Percentiles rank a stretch among this genome's conserved stretches.
phyloP scores from a whole-genome alignment of 306 rosid genomes.

The Acmispon strigosus region DNA sequence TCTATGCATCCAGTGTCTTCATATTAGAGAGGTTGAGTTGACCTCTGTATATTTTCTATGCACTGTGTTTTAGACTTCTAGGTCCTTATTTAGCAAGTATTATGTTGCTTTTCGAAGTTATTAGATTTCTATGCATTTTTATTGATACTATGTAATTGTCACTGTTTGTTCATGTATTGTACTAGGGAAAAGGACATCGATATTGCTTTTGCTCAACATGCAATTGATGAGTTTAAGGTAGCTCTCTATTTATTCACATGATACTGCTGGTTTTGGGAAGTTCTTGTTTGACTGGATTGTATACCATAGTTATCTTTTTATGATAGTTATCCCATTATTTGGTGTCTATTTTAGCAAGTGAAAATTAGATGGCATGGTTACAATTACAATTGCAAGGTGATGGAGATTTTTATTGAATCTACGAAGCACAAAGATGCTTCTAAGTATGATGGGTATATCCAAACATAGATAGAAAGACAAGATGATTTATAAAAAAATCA shows the following conservation, averaged over 20 bases:
- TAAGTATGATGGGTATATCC: not conserved
- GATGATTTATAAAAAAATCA: not conserved
- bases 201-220: constrained; percentile 89
- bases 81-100: not conserved
- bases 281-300: not conserved
- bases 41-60: not conserved
- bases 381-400: not conserved
- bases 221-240: constrained; percentile 95
- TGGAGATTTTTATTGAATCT: not conserved
- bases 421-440: not conserved
- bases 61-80: constrained; percentile 2
- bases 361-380: not conserved
- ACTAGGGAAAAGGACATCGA: constrained; percentile 94
- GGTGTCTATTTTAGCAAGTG: not conserved
- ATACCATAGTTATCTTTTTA: not conserved
- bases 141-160: constrained; percentile 11
- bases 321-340: not conserved
- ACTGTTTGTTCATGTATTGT: constrained; percentile 24
- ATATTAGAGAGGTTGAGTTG: constrained; percentile 8
- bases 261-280: not conserved
- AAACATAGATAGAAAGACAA: not conserved
- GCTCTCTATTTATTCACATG: not conserved
- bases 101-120: not conserved
- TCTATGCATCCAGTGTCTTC: not conserved
- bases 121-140: not conserved